Evolutionary conservation across 2,329 filamentous ascomycete genomes (phyloP), one percentile per base, ranked within the genome.

Genomic region (Hypomyces rosellus): DNA sequence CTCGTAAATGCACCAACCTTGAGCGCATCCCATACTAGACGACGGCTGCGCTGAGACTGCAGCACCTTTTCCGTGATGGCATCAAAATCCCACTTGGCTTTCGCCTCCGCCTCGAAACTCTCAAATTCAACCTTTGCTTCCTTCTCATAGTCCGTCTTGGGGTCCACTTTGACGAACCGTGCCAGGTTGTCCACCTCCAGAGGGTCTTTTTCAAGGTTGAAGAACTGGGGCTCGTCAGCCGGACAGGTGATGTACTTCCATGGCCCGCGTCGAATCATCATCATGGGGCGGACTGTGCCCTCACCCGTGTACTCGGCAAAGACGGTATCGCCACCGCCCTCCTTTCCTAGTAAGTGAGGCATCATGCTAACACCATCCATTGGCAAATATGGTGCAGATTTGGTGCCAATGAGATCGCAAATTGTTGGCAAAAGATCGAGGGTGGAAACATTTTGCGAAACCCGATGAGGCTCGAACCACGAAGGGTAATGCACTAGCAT

Each of bases 261-360:
- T 43, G 80, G 77, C 8, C 89, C 89, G 49, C 89, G 85, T 51
- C 88, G 84, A 63, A 96, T 96, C 91, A 96, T 96, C 77, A 95
- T 89, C 50, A 95, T 80, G 1, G 91, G 91, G 4, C 87, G 84
- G 50, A 95, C 77, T 1, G 91, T 96, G 44, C 91, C 91, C 70
- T 96, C 91, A 45, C 89, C 91, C 63, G 92, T 95, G 72, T 96
- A 96, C 72, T 96, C 91, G 54, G 89, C 90, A 61, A 92, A 86
- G n/a, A 93, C 90, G 11, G 88, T 93, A 66, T 96, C 90, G 54
- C 85, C 84, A 54, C 86, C 84, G 38, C 81, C 83, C n/a, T 80
- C 69, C 18, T 70, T 70, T 50, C 64, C 82, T 60, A 84, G 73
- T 34, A 95, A 76, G 62, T 92, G 86, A n/a, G 88, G 88, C 54